phyloP scores from a whole-genome alignment of 768 basidiomycete genomes.

The Pleurotus sapidus region DNA sequence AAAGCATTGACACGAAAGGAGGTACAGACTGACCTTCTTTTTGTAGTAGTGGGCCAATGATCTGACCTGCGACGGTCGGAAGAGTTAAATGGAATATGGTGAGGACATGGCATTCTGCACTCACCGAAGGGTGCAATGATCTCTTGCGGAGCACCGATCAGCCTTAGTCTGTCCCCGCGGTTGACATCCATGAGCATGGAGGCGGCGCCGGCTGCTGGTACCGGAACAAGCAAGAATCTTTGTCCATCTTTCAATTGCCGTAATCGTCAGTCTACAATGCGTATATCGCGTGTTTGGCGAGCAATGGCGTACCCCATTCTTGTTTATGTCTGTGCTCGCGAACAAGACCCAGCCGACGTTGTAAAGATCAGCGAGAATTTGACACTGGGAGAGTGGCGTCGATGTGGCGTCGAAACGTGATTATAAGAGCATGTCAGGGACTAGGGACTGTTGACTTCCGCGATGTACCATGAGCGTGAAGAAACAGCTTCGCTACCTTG shows the following conservation, averaged over 20 bases:
- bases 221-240: not conserved
- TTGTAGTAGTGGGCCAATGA: no score
- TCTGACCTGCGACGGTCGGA: no score
- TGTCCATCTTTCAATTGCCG: not conserved
- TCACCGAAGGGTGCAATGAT: not conserved
- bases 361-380: not conserved
- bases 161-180: not conserved
- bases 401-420: not conserved
- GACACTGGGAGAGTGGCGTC: not conserved
- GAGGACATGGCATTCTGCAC: not conserved
- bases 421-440: no score
- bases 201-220: not conserved
- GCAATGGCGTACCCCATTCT: not conserved
- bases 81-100: no score
- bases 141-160: not conserved
- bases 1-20: no score
- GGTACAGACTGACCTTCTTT: no score
- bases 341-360: conserved; percentile 3
- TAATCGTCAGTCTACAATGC: no score
- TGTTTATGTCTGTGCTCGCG: not conserved
- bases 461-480: conserved; percentile 4
- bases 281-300: no score
- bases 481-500: conserved; percentile 5
- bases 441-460: no score
- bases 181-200: not conserved